phyloP scores from a whole-genome alignment of 2,329 filamentous ascomycete species.

The Neocatenulostroma microsporum region DNA sequence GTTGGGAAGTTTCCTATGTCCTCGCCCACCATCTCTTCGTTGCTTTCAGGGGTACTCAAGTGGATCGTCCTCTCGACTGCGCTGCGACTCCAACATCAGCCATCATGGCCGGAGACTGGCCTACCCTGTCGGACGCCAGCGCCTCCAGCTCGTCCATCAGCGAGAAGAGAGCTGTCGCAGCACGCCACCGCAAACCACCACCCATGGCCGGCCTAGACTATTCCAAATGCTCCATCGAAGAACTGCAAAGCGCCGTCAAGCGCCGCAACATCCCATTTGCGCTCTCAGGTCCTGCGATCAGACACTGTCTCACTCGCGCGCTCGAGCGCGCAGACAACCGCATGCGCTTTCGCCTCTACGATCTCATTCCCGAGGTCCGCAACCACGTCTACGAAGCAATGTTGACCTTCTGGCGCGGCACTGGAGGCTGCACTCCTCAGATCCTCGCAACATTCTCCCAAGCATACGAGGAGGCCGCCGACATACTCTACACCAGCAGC shows the following conservation, averaged over 20 bases:
- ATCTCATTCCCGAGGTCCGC: background rate
- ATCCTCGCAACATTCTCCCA: background rate
- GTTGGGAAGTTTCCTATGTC: too few species aligned
- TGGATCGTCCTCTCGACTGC: too few species aligned
- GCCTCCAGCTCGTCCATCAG: too few species aligned
- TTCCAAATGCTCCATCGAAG: background rate
- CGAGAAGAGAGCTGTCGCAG: too few species aligned
- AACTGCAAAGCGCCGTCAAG: background rate
- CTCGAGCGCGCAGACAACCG: background rate
- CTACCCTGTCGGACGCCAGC: too few species aligned
- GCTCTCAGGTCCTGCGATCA: background rate
- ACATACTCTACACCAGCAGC: background rate
- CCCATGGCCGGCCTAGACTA: background rate
- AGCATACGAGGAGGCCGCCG: background rate
- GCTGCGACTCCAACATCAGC: too few species aligned
- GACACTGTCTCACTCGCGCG: background rate
- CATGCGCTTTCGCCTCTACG: background rate
- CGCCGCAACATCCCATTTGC: background rate
- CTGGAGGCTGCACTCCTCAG: background rate
- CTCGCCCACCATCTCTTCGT: too few species aligned
- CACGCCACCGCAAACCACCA: too few species aligned
- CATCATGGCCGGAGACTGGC: too few species aligned
- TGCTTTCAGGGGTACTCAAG: too few species aligned
- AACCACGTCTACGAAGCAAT: slow-evolving; percentile 1
- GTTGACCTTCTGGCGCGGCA: background rate